phyloP scores from a whole-genome alignment of 2,329 filamentous ascomycete species.

The Clonostachys sp. region DNA sequence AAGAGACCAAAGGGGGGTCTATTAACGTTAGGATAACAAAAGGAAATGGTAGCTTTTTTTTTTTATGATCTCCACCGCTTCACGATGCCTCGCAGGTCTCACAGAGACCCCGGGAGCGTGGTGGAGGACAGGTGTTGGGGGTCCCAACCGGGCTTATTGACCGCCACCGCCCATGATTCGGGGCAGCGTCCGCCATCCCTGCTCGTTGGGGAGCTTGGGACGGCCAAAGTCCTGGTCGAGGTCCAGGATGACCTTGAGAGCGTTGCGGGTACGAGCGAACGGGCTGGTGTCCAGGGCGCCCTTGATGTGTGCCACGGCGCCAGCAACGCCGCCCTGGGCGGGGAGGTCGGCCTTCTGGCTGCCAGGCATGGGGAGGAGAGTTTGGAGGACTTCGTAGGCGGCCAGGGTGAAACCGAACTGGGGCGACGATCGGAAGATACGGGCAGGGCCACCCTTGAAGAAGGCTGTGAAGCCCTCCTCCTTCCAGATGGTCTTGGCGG shows the following conservation, averaged over 20 bases:
- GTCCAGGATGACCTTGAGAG: slow-evolving; percentile 91
- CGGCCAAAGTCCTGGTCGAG: slow-evolving; percentile 90
- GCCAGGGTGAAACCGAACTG: slow-evolving; percentile 98
- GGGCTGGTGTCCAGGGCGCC: slow-evolving; percentile 36
- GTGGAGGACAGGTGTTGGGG: too few relatives aligned
- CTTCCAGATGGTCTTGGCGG: slow-evolving; percentile 74
- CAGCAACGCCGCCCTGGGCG: slow-evolving; percentile 49
- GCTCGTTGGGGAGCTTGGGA: slow-evolving; percentile 52
- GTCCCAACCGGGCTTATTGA: too few relatives aligned
- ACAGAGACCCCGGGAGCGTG: too few relatives aligned
- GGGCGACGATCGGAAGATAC: slow-evolving; percentile 90
- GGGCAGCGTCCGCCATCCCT: slow-evolving; percentile 49
- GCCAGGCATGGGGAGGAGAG: slow-evolving; percentile 68
- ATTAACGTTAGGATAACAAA: too few relatives aligned
- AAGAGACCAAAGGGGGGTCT: too few relatives aligned
- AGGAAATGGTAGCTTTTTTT: too few relatives aligned
- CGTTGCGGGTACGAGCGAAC: slow-evolving; percentile 70
- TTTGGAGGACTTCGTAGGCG: slow-evolving; percentile 89
- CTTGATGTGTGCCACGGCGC: slow-evolving; percentile 46
- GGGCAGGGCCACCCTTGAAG: slow-evolving; percentile 96
- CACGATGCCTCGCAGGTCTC: too few relatives aligned
- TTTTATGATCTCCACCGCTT: too few relatives aligned
- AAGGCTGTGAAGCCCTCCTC: slow-evolving; percentile 95
- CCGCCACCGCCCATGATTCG: slow-evolving; percentile 37
- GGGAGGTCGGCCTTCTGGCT: slow-evolving; percentile 32